Conservation (phyloP, 257 asterid genomes). For the Gentiana macrophylla region DNA sequence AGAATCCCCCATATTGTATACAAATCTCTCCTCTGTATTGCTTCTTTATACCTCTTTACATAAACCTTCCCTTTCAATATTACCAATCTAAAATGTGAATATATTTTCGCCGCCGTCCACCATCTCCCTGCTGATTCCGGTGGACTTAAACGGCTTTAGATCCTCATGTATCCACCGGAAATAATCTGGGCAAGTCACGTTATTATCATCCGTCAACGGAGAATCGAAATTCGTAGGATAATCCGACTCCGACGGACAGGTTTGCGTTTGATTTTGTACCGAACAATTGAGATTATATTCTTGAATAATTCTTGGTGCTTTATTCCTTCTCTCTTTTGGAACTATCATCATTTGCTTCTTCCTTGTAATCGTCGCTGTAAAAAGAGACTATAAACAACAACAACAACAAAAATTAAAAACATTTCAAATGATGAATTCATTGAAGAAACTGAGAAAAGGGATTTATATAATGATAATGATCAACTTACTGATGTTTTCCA, state of each 20-base stretch:
- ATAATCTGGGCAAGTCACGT: constrained; percentile 47
- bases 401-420: no score
- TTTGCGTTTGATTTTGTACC: constrained; percentile 17
- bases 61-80: constrained; percentile 51
- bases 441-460: no score
- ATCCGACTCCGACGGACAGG: constrained; percentile 45
- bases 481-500: constrained; percentile 11
- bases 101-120: constrained; percentile 36
- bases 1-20: constrained; percentile 75
- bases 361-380: no score
- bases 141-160: constrained; percentile 52
- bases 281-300: constrained; percentile 49
- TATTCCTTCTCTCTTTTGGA: no score
- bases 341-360: constrained; percentile 1
- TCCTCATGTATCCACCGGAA: constrained; percentile 74
- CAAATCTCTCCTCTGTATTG: constrained; percentile 50
- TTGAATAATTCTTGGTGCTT: no score
- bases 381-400: no score
- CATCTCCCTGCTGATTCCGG: constrained; percentile 53
- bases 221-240: constrained; percentile 33
- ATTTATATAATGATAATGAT: no score
- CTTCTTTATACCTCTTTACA: constrained; percentile 30
- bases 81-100: constrained; percentile 56
- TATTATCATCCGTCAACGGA: not conserved
- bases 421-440: no score